Conservation (phyloP, 129 eudicot genomes). For the Centaurea solstitialis region DNA sequence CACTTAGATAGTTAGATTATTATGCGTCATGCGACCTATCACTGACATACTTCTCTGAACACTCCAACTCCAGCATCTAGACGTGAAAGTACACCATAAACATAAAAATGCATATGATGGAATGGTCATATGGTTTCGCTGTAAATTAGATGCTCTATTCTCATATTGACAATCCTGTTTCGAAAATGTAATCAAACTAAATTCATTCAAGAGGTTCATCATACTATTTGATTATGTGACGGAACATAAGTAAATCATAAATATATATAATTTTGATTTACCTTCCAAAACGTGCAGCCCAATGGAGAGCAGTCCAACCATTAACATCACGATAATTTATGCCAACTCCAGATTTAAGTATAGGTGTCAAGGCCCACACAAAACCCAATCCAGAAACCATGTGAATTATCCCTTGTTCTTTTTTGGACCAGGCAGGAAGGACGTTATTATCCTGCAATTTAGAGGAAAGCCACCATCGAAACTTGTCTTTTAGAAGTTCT, state of each 20-base stretch:
- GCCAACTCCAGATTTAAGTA: conserved; percentile 72
- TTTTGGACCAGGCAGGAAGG: conserved; percentile 52
- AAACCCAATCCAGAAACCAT: conserved; percentile 92
- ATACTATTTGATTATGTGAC: background rate
- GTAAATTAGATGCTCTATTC: background rate
- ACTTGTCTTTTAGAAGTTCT: conserved; percentile 82
- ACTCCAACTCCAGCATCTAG: background rate
- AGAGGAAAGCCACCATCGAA: conserved; percentile 68
- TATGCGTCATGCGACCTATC: background rate
- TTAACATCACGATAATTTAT: conserved; percentile 77
- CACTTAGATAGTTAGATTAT: background rate
- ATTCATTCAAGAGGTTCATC: too few relatives aligned
- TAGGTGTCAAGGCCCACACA: conserved; percentile 88
- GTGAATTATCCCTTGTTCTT: conserved; percentile 94
- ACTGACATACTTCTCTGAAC: background rate
- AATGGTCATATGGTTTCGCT: background rate
- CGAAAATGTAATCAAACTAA: background rate
- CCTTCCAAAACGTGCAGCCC: conserved; percentile 99
- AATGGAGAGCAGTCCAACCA: conserved; percentile 98
- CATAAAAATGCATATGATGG: background rate
- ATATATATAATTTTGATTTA: conserved; percentile 11
- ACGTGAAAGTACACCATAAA: too few relatives aligned
- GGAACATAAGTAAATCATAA: background rate
- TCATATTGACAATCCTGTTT: background rate
- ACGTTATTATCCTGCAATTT: conserved; percentile 28